Conservation (phyloP, 306 rosid genomes). For the Castanea sativa region DNA sequence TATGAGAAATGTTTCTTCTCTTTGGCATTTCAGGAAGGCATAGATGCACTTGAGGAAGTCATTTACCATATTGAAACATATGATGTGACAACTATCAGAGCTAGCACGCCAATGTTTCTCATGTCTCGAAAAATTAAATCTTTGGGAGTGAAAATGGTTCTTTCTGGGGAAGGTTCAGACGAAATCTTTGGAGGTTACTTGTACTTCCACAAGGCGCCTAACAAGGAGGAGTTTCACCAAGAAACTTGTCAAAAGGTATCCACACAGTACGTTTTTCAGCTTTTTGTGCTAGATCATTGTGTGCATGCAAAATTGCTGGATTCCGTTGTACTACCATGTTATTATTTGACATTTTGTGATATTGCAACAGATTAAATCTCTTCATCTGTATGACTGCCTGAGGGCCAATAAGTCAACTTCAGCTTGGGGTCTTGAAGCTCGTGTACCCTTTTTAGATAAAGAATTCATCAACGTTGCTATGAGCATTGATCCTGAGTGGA, state of each 20-base stretch:
- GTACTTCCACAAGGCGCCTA: conserved; percentile 98
- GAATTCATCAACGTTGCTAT: conserved; percentile 70
- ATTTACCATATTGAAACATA: conserved; percentile 93
- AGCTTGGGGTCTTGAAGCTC: conserved; percentile 99
- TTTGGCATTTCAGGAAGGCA: conserved; percentile 74
- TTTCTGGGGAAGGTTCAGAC: conserved; percentile 98
- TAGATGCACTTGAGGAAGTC: conserved; percentile 98
- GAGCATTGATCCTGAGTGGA: conserved; percentile 92
- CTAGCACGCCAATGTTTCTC: conserved; percentile 98
- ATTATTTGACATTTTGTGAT: conserved; percentile 24
- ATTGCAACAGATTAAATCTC: conserved; percentile 72
- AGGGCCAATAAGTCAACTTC: conserved; percentile 96
- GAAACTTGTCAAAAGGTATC: conserved; percentile 93
- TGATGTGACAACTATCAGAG: conserved; percentile 95
- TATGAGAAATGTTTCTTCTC: conserved; percentile 12
- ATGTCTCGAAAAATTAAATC: conserved; percentile 97
- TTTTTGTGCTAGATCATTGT: conserved; percentile 1
- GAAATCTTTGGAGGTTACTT: conserved; percentile 98
- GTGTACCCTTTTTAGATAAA: conserved; percentile 95
- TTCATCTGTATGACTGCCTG: conserved; percentile 94
- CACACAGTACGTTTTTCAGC: conserved; percentile 4
- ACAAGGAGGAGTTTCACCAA: conserved; percentile 82
- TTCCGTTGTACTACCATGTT: background rate
- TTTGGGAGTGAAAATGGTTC: conserved; percentile 99
- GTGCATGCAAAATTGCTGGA: background rate